phyloP scores from a whole-genome alignment of 192 early-diverging fungal genomes.

The Allomyces javanicus region DNA sequence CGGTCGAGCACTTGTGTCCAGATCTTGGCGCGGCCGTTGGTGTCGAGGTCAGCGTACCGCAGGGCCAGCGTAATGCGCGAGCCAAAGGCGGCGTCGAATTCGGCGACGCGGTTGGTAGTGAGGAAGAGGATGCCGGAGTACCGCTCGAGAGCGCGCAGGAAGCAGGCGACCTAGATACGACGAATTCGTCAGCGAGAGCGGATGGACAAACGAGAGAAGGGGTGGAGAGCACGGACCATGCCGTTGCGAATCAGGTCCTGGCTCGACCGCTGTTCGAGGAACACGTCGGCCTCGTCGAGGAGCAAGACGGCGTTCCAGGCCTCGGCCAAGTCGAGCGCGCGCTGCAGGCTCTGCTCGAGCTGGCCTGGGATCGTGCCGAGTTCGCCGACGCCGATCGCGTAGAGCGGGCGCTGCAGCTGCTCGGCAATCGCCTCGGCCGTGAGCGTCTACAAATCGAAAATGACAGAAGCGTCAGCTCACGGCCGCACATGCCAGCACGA shows the following conservation, averaged over 20 bases:
- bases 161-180: conserved; percentile 4
- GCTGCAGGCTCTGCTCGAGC: conserved; percentile 21
- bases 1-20: conserved; percentile 9
- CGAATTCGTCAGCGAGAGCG: too few species aligned
- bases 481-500: too few species aligned
- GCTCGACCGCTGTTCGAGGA: conserved; percentile 27
- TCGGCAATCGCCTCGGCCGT: conserved; percentile 42
- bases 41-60: conserved; percentile 5
- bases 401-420: conserved; percentile 26
- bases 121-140: conserved; percentile 12
- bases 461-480: too few species aligned
- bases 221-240: conserved; percentile 2
- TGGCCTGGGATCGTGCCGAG: conserved; percentile 28
- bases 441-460: conserved; percentile 14
- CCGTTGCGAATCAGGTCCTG: conserved; percentile 26
- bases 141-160: conserved; percentile 10
- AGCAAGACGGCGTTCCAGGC: conserved; percentile 30
- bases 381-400: conserved; percentile 37
- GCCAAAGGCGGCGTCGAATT: conserved; percentile 10
- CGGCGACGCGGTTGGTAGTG: conserved; percentile 11
- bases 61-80: conserved; percentile 6
- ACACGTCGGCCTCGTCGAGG: conserved; percentile 38
- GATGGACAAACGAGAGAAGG: background rate
- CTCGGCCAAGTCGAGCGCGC: conserved; percentile 25
- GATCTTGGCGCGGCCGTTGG: conserved; percentile 6